phyloP scores from a whole-genome alignment of 208 protist genomes.

The Trypanosomatidae sp. region DNA sequence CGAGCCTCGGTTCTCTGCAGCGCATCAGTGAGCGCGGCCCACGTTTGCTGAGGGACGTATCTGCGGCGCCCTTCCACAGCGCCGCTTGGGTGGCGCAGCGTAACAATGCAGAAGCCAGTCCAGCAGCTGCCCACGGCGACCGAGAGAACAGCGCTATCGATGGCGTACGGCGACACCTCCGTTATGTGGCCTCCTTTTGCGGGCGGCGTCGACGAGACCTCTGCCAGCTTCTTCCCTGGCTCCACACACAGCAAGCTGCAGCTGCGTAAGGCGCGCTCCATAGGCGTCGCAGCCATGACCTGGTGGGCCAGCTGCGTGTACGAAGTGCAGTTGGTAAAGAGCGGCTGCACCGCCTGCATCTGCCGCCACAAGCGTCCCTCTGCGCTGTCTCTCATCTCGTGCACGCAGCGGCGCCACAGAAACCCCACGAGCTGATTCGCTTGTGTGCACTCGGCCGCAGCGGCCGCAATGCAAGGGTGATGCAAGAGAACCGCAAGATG shows the following conservation, averaged over 20 bases:
- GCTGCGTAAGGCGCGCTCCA: conserved; percentile 23
- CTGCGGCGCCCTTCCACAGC: conserved; percentile 37
- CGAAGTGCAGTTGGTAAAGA: conserved; percentile 9
- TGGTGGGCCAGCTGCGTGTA: conserved; percentile 8
- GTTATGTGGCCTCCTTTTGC: conserved; percentile 8
- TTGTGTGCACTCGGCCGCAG: conserved; percentile 28
- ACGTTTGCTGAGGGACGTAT: conserved; percentile 18
- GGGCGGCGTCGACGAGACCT: not conserved
- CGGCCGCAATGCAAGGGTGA: conserved; percentile 24
- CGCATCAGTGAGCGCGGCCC: conserved; percentile 20
- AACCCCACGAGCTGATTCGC: conserved; percentile 19
- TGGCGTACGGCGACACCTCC: conserved; percentile 17
- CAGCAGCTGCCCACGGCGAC: conserved; percentile 7
- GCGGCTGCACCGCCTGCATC: conserved; percentile 1
- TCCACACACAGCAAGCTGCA: conserved; percentile 21
- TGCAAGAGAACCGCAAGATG: conserved; percentile 36
- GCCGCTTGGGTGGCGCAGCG: conserved; percentile 56
- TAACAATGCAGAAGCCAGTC: conserved; percentile 36
- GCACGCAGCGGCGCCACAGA: conserved; percentile 4
- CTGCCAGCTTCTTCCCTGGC: conserved; percentile 2
- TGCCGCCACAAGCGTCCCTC: conserved; percentile 30
- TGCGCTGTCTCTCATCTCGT: conserved; percentile 19
- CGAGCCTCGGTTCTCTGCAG: conserved; percentile 20
- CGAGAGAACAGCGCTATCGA: conserved; percentile 28
- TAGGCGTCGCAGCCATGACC: conserved; percentile 11